phyloP scores from a whole-genome alignment of 495 filamentous ascomycete species.

The Lasiosphaeriaceae sp. region DNA sequence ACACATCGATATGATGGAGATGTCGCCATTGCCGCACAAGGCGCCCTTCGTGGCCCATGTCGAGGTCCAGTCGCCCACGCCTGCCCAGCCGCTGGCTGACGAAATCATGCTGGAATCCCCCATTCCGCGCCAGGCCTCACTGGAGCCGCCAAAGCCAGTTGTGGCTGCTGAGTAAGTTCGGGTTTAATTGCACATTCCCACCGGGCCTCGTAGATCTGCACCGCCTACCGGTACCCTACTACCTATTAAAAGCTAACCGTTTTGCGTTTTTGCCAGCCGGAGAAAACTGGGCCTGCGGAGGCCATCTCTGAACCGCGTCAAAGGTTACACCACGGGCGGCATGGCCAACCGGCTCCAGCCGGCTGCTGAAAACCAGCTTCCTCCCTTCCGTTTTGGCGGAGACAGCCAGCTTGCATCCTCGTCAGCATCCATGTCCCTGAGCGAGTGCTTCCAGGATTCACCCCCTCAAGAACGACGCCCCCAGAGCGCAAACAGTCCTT shows the following conservation, averaged over 20 bases:
- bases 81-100: slow-evolving; percentile 42
- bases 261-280: slow-evolving; percentile 40
- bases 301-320: slow-evolving; percentile 58
- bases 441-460: slow-evolving; percentile 76
- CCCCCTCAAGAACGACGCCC: slow-evolving; percentile 67
- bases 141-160: slow-evolving; percentile 47
- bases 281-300: slow-evolving; percentile 56
- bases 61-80: slow-evolving; percentile 64
- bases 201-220: not conserved
- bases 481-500: slow-evolving; percentile 52
- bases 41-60: slow-evolving; percentile 60
- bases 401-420: slow-evolving; percentile 40
- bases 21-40: slow-evolving; percentile 93
- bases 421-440: slow-evolving; percentile 60
- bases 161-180: slow-evolving; percentile 45
- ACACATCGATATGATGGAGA: slow-evolving; percentile 81
- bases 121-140: slow-evolving; percentile 40
- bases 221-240: too few species aligned
- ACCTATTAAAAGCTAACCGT: slow-evolving; percentile 17
- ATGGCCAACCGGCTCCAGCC: slow-evolving; percentile 38
- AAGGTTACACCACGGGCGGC: slow-evolving; percentile 52
- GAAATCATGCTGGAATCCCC: slow-evolving; percentile 50
- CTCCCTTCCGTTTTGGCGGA: slow-evolving; percentile 72
- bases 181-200: slow-evolving; percentile 13
- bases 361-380: slow-evolving; percentile 56